Base-by-base conservation (phyloP, 2,329 filamentous ascomycete genomes). In the Epichloe bromicola region DNA sequence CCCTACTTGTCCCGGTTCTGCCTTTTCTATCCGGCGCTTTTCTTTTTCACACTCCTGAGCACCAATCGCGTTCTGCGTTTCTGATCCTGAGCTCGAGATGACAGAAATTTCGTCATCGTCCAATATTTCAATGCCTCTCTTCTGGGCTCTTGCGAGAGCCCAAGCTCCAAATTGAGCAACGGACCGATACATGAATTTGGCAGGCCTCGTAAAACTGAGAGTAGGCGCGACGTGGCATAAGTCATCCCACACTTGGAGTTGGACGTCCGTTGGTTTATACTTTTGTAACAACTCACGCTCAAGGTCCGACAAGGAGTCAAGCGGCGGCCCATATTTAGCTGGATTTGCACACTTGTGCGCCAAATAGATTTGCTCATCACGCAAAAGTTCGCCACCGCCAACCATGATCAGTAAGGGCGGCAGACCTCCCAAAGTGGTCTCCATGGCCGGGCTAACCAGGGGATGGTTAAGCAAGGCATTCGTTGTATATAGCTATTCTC, bases 221-320 rank as follows among this genome's bases (percentile, higher is more conserved):
- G 90, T 96, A 1, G 91, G 88, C 0, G 85, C 83, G 5, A 95
- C 90, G 63, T 97, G 91, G 60, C 93, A 97, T 3, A 97, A 72
- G 59, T 95, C 86, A 52, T 97, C 91, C 90, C 91, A 97, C 1
- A 97, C 84, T 64, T 97, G 93, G 2, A 98, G 75, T 63, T 96
- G 89, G 0, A 97, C 91, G 59, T 95, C 80, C 0, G 93, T 98
- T 0, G 89, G 87, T 52, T 81, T 80, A 65, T 88, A 94, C 55
- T 76, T 81, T 37, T 74, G 70, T 15, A 93, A 61, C 12, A 74
- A 67, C 4, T 76, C 74, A 19, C 75, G 74, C 30, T 83, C 82
- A 53, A 76, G 73, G 38, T 83, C 77, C 36, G 83, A 74, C 54
- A 93, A 70, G 42, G 80, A 74, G 0, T 73, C 72, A 38, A 85